phyloP scores from a whole-genome alignment of 176 grass and related monocot genomes.

The Chrysopogon serrulatus region DNA sequence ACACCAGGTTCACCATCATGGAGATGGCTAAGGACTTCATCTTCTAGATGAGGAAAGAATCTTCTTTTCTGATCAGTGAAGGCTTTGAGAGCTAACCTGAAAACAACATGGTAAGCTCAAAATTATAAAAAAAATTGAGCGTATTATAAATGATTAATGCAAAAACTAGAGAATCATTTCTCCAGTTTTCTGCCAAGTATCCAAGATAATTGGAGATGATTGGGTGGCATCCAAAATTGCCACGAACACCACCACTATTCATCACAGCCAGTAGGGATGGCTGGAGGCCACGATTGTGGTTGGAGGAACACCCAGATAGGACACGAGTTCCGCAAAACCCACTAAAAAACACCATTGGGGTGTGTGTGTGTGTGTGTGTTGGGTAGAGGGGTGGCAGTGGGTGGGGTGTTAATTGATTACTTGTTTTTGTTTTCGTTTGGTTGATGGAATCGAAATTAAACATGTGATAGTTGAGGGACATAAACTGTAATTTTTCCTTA shows the following conservation, averaged over 20 bases:
- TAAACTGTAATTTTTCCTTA: not conserved
- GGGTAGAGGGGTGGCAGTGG: not conserved
- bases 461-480: not conserved
- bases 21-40: conserved; percentile 52
- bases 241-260: not conserved
- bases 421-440: not conserved
- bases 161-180: not conserved
- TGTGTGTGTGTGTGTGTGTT: not conserved
- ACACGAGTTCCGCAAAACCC: not conserved
- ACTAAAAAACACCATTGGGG: not conserved
- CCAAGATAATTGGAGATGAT: not conserved
- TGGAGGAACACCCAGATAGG: not conserved
- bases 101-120: conserved; percentile 22
- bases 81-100: conserved; percentile 94
- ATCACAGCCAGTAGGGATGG: not conserved
- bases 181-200: not conserved
- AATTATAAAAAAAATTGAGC: not conserved
- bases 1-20: conserved; percentile 49
- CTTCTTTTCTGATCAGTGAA: conserved; percentile 95
- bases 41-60: conserved; percentile 95
- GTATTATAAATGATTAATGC: not conserved
- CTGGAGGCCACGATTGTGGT: not conserved
- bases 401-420: not conserved
- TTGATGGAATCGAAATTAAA: not conserved
- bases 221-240: not conserved